phyloP scores from a whole-genome alignment of 1,284 basidiomycete species.

The Bjerkandera adusta region DNA sequence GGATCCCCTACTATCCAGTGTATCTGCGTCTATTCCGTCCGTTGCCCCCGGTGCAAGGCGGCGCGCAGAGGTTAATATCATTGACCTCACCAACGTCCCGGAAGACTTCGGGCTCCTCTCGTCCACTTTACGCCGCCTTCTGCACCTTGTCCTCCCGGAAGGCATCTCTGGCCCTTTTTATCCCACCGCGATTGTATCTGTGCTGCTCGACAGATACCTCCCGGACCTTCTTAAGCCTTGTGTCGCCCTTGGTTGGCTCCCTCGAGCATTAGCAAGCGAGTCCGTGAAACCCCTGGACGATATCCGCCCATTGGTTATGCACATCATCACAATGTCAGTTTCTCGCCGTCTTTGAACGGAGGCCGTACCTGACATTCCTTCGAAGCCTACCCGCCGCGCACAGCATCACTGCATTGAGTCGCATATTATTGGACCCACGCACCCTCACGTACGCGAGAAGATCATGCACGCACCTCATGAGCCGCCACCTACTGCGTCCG shows the following conservation, averaged over 20 bases:
- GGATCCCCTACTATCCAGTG: slow-evolving; percentile 46
- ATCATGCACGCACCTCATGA: slow-evolving; percentile 58
- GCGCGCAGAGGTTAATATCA: slow-evolving; percentile 32
- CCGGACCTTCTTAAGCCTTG: slow-evolving; percentile 56
- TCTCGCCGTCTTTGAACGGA: slow-evolving; percentile 9
- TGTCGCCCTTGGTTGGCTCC: slow-evolving; percentile 69
- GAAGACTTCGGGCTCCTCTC: slow-evolving; percentile 45
- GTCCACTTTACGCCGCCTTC: slow-evolving; percentile 38
- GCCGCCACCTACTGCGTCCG: slow-evolving; percentile 63
- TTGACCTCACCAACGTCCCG: slow-evolving; percentile 41
- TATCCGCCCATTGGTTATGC: slow-evolving; percentile 47
- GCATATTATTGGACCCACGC: slow-evolving; percentile 45
- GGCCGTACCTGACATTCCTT: slow-evolving; percentile 10
- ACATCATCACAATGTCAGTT: slow-evolving; percentile 43
- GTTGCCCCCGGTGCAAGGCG: slow-evolving; percentile 21
- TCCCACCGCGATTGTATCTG: slow-evolving; percentile 59
- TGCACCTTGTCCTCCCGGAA: slow-evolving; percentile 49
- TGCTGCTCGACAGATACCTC: slow-evolving; percentile 55
- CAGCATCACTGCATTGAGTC: slow-evolving; percentile 61
- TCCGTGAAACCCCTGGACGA: slow-evolving; percentile 34
- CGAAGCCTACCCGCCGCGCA: slow-evolving; percentile 60
- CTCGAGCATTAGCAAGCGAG: slow-evolving; percentile 46
- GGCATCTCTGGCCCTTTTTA: slow-evolving; percentile 44
- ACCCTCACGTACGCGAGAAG: slow-evolving; percentile 50
- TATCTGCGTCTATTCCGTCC: slow-evolving; percentile 43